Conservation (phyloP, 2,329 filamentous ascomycete genomes). For the Neofusicoccum laricinum region DNA sequence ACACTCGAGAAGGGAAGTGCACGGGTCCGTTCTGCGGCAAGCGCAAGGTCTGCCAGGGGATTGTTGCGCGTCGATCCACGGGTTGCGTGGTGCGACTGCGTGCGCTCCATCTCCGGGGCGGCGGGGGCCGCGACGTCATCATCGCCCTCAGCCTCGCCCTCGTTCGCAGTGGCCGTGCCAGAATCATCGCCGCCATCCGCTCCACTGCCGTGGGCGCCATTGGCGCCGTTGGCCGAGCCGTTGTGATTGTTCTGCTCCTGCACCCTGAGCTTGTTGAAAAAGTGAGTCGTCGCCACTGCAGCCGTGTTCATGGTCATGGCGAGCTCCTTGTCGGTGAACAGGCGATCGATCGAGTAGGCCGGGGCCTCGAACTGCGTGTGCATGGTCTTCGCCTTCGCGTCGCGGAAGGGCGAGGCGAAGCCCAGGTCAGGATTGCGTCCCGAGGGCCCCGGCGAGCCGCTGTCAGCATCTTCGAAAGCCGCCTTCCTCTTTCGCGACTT, state of each 20-base stretch:
- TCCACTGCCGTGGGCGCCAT: conserved; percentile 24
- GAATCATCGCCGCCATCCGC: conserved; percentile 25
- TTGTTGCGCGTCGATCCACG: conserved; percentile 49
- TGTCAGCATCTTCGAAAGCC: conserved; percentile 52
- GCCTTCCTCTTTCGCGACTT: conserved; percentile 58
- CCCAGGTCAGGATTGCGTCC: conserved; percentile 47
- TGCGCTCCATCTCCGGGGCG: conserved; percentile 59
- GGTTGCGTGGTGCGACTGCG: conserved; percentile 54
- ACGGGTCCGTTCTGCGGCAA: conserved; percentile 35
- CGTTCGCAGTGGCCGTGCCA: conserved; percentile 26
- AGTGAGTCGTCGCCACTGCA: conserved; percentile 55
- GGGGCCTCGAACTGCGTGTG: conserved; percentile 58
- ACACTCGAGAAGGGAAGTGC: conserved; percentile 41
- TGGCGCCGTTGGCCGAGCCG: conserved; percentile 30
- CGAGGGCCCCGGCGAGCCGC: conserved; percentile 56
- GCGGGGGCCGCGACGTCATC: conserved; percentile 39
- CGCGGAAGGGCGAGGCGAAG: conserved; percentile 49
- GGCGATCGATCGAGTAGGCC: conserved; percentile 59
- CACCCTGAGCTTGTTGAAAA: conserved; percentile 54
- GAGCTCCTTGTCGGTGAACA: conserved; percentile 67
- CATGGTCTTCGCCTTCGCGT: conserved; percentile 51
- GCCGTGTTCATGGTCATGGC: conserved; percentile 60
- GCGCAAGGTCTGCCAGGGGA: conserved; percentile 55
- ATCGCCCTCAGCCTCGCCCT: conserved; percentile 35
- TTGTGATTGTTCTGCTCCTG: conserved; percentile 34